phyloP scores from a whole-genome alignment of 768 basidiomycete genomes.

The Steccherinum ochraceum region DNA sequence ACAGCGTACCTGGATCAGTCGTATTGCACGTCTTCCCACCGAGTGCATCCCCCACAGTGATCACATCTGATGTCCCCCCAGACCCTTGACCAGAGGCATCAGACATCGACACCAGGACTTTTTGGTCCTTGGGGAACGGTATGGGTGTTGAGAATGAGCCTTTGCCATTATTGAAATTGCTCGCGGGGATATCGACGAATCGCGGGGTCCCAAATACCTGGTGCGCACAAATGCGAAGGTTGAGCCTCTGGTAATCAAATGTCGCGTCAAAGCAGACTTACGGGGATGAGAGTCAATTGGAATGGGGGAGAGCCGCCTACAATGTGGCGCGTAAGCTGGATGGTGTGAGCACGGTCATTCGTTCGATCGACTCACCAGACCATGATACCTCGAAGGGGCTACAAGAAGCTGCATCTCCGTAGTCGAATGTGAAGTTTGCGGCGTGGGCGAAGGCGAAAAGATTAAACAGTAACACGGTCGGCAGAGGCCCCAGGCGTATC shows the following conservation, averaged over 20 bases:
- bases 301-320: conserved; percentile 57
- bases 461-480: conserved; percentile 15
- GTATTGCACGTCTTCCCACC: conserved; percentile 43
- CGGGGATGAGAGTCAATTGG: conserved; percentile 42
- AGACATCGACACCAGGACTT: conserved; percentile 59
- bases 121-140: conserved; percentile 30
- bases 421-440: conserved; percentile 42
- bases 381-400: conserved; percentile 55
- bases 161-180: conserved; percentile 46
- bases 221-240: no score
- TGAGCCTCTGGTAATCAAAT: no score
- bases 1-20: conserved; percentile 31
- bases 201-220: conserved; percentile 49
- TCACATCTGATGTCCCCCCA: conserved; percentile 49
- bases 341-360: no score
- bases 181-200: conserved; percentile 48
- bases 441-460: conserved; percentile 14
- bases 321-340: no score
- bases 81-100: conserved; percentile 64
- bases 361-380: conserved; percentile 45
- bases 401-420: conserved; percentile 50
- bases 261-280: no score
- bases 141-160: conserved; percentile 47
- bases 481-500: conserved; percentile 14
- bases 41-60: conserved; percentile 41